Base-by-base conservation (phyloP, 2,329 filamentous ascomycete species). In the Pseudocercospora fijiensis region DNA sequence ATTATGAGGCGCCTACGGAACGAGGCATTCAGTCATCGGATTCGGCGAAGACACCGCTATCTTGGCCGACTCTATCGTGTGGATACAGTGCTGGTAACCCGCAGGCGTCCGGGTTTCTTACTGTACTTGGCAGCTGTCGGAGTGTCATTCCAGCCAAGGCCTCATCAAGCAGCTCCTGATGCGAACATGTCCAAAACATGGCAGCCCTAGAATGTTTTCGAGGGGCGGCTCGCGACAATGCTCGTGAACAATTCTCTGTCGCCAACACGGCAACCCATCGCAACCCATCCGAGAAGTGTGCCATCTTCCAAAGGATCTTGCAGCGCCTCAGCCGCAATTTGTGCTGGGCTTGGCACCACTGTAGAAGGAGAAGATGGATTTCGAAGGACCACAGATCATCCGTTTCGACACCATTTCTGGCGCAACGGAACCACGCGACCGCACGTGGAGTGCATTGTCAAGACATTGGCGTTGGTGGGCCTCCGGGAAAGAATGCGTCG, bases 381-480 rank as follows among this genome's bases (percentile, higher is more conserved):
- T 37, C 3, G 30, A 27, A 26, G 56, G 18, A 47, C 22, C 8
- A 28, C 30, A 47, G 37, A 52, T 52, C 49, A 28, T 16, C 49
- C 3, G 10, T 11, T 24, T 6, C 16, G 7, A 57, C 24, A 60
- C 47, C 47, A 20, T 37, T 41, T n/a, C 47, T 26, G 27, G 20
- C 27, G 18, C 58, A 53, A 30, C 49, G 27, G n/a, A 24, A 30
- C 58, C 33, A 55, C 30, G 58, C 20, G 47, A 41, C 20, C 18
- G 20, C 58, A 60, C 58, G 58, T 52, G 58, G 58, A 41, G 33
- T 51, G 30, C 49, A 49, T 37, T 37, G 49, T 37, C 58, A 60
- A 60, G 58, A 53, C 58, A 60, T 60, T 60, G 58, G 47, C 58
- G 30, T 20, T 53, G 27, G 55, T 37, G 58, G 47, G 58, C n/a